Base-by-base conservation (phyloP, 257 asterid genomes). In the Penstemon newberryi region DNA sequence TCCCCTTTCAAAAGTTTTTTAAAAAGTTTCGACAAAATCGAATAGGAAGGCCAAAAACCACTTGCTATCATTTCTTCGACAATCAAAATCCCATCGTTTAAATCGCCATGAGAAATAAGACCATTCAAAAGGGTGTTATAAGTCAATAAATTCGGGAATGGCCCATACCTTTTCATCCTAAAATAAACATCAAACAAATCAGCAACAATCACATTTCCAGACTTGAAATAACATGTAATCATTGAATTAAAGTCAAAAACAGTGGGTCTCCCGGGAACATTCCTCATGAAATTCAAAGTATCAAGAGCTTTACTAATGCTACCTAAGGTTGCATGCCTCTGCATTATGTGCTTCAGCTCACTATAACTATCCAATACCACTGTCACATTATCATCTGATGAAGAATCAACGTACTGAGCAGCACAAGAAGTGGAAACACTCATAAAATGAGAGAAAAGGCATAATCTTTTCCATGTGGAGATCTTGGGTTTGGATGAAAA, bases 151-250 rank as follows among this genome's bases (percentile, higher is more conserved):
- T 88, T 82, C 8, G 95, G 95, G 11, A 25, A 46, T 3, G 85
- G 90, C 12, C 92, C 95, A 50, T 47, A 82, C 57, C 74, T 77
- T 74, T 79, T 84, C 91, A 86, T 81, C 69, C 69, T 64, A 36
- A 59, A 18, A 74, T 78, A 81, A 44, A 86, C 77, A 73, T 67
- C 83, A 73, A 69, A 46, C 73, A 86, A 50, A 38, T 70, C 86
- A 75, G 67, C 78, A 33, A 74, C 13, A 53, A 62, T 63, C 65
- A 72, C 85, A 63, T 74, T 40, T 49, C 68, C 74, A 10, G 95
- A 85, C 82, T 67, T 86, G 63, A 84, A 72, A 71, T 74, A 75
- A 66, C 73, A 83, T 63, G 74, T 60, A 61, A 85, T 77, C 82
- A 88, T 68, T 13, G 85, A 66, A 77, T 86, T 84, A 47, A 73